Base-by-base conservation (phyloP, 768 basidiomycete genomes). In the Rhodotorula paludigena region DNA sequence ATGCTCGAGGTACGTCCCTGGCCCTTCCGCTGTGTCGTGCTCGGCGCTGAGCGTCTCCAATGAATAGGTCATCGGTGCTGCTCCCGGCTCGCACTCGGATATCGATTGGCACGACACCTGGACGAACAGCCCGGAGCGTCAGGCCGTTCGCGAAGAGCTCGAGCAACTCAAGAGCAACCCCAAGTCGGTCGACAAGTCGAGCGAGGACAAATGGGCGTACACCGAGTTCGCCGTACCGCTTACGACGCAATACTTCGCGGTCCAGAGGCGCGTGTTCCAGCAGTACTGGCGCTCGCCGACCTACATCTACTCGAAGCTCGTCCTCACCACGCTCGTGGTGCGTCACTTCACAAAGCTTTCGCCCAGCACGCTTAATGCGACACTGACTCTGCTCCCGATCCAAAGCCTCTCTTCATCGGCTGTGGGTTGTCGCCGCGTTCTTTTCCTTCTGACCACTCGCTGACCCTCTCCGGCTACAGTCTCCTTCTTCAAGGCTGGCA, bases 41-140 rank as follows among this genome's bases (percentile, higher is more conserved):
- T 85, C 53, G n/a, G 89, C 88, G 38, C 85, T 84, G 1, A 81
- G 5, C 85, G 6, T 74, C 71, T 25, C 90, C 89, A 63, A 80
- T 81, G 0, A 5, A 80, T 33, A 81, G 44, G 80, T 78, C 33
- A 80, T 80, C 62, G 89, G 89, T 57, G 82, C 88, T 45, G 80
- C 79, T 28, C 82, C 86, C 16, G 83, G 87, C 0, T 82, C 85
- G 32, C 42, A 39, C 30, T 44, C 90, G 41, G 83, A 87, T 59
- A 84, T 85, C 36, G 91, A 94, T 74, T 94, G 92, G 92, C 86
- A 86, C 64, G 85, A 90, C 67, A 81, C 90, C 56, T 94, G 92
- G 92, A 77, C 84, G 39, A 82, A 90, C 38, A 88, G 88, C 1
- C 82, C 86, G 57, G 88, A 93, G 78, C 76, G 73, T 54, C 66